These are phyloP conservation scores for Adansonia madagascariensis DNA, from an alignment of 441 rosid genomes.

Conservation along the genomic window DNA sequence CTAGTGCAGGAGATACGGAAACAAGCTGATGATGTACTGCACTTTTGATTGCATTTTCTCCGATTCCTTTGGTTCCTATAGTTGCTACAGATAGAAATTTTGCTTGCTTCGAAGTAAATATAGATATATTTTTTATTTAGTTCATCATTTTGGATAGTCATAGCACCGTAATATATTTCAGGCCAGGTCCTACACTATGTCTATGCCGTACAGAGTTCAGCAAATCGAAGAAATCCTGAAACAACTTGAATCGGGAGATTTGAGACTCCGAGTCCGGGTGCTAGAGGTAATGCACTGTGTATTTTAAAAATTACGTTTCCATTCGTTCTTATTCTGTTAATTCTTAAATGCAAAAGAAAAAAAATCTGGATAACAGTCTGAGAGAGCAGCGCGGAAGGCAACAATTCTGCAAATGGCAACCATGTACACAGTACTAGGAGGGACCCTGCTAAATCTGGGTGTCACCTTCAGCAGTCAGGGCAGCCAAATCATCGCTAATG, in stretches of 20 bases:
- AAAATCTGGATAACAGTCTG: slow-evolving; percentile 54
- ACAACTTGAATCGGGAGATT: slow-evolving; percentile 90
- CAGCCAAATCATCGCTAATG: slow-evolving; percentile 64
- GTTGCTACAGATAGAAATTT: not conserved
- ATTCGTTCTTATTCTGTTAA: slow-evolving; percentile 1
- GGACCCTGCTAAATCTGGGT: slow-evolving; percentile 81
- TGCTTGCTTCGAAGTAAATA: not conserved
- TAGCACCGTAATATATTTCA: slow-evolving; percentile 35
- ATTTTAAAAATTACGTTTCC: slow-evolving; percentile 2
- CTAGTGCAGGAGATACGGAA: slow-evolving; percentile 79
- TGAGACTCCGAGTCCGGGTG: slow-evolving; percentile 90
- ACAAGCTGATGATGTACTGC: slow-evolving; percentile 85
- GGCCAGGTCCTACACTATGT: slow-evolving; percentile 79
- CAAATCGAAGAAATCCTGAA: slow-evolving; percentile 85
- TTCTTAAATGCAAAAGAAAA: slow-evolving; percentile 1
- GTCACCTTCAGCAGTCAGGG: slow-evolving; percentile 69
- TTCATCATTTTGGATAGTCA: not conserved
- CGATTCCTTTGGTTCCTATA: slow-evolving; percentile 11
- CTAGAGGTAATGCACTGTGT: slow-evolving; percentile 64
- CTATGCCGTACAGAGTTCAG: slow-evolving; percentile 89
- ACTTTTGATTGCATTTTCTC: not conserved
- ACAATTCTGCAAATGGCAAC: slow-evolving; percentile 89
- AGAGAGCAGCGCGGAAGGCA: slow-evolving; percentile 91
- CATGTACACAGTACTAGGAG: slow-evolving; percentile 82
- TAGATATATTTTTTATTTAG: not conserved